Base-by-base conservation (phyloP, 1,284 basidiomycete genomes). In the Volvariella surrecta region DNA sequence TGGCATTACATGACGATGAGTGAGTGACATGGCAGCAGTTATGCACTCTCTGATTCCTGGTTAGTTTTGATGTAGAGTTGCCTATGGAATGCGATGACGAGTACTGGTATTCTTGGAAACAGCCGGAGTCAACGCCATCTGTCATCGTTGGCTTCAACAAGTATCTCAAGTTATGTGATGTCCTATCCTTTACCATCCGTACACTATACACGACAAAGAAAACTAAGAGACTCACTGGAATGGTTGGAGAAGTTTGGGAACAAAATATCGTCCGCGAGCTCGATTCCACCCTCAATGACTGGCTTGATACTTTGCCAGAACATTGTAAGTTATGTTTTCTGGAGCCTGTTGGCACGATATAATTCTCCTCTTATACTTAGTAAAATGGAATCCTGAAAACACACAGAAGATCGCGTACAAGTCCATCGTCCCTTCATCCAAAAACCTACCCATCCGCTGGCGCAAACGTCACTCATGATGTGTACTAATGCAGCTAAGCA, bases 1-100 rank as follows among this genome's bases (percentile, higher is more conserved):
- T 81, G 49, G 76, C 79, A 1, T 73, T 90, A 10, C 79, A 84
- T 28, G 86, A 89, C 48, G 84, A 88, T 59, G 88, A 90, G 82
- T 84, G 52, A 51, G 77, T 47, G 32, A n/a, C 8, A 40, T 21
- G 6, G 17, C 37, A 20, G 9, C 3, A 32, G 22, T 16, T 20
- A 10, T 13, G 16, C 2, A 18, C 40, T 18, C 16, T 44, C 17
- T 35, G 7, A 30, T 4, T 16, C 20, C 20, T 49, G 16, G 40
- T 22, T 48, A 80, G 77, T 53, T 78, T 82, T 53, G 84, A 88
- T 52, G 61, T 80, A 9, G 80, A 82, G 35, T 70, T 74, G 43
- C 82, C 81, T 0, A 58, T 79, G 11, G 74, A 78, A 43, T 77
- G 83, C 15, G 78, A 83, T 46, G 83, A 87, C 52, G 79, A 82